A percentile compares a stretch with the other conserved stretches of the same genome.
Conservation (phyloP, 371 early-diverging fungal genomes). For the Mucor piriformis region DNA sequence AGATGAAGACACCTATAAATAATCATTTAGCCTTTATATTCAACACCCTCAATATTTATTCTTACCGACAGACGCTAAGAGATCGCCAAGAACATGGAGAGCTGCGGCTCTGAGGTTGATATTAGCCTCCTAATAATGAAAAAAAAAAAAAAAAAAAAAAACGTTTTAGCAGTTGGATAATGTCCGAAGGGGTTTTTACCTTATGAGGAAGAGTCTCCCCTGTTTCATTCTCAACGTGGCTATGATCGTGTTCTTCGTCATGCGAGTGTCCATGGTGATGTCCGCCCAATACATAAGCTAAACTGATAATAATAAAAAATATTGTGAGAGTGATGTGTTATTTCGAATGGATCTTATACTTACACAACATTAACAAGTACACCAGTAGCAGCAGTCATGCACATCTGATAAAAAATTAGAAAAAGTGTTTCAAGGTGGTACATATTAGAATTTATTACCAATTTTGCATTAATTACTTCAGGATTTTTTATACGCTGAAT, state of each 20-base stretch:
- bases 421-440: neutral
- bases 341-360: slow-evolving; percentile 3
- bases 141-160: neutral
- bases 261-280: slow-evolving; percentile 50
- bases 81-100: slow-evolving; percentile 85
- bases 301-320: slow-evolving; percentile 17
- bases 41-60: neutral
- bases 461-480: slow-evolving; percentile 70
- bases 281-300: slow-evolving; percentile 51
- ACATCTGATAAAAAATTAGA: slow-evolving; percentile 54
- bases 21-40: neutral
- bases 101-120: slow-evolving; percentile 77
- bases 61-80: slow-evolving; percentile 75
- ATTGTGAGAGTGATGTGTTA: neutral
- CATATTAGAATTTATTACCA: slow-evolving; percentile 30
- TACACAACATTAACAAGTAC: slow-evolving; percentile 80
- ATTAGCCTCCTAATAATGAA: slow-evolving; percentile 49
- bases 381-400: slow-evolving; percentile 70
- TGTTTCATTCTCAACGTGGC: slow-evolving; percentile 38
- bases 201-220: slow-evolving; percentile 11
- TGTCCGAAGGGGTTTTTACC: slow-evolving; percentile 4
- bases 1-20: slow-evolving; percentile 77
- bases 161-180: no score
- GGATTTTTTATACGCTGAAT: slow-evolving; percentile 75
- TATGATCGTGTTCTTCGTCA: slow-evolving; percentile 36